Percentiles rank a stretch among this genome's conserved stretches.
Evolutionary conservation across 768 basidiomycete species (phyloP).

Genomic region (Piloderma croceum): DNA sequence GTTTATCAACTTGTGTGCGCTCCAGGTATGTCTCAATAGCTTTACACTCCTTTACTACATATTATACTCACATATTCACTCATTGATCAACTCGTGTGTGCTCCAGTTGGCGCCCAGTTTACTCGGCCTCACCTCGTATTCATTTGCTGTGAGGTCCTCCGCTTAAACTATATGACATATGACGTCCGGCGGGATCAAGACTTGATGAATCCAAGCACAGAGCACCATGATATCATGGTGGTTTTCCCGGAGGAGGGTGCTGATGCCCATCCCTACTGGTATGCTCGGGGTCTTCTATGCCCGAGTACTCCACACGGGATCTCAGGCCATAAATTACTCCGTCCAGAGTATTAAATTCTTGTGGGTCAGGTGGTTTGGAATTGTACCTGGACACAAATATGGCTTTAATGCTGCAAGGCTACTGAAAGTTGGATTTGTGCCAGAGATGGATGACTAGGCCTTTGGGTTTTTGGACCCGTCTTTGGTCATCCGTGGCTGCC

Average conservation of each 20-base stretch:
- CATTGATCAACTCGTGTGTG: no score
- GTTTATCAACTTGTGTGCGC: no score
- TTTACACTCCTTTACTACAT: no score
- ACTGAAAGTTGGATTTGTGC: conserved; percentile 31
- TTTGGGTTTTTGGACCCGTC: conserved; percentile 16
- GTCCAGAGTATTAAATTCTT: conserved; percentile 32
- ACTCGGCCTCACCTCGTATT: no score
- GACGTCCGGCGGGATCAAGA: conserved; percentile 20
- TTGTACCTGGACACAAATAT: conserved; percentile 16
- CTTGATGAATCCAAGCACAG: conserved; percentile 22
- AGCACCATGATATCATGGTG: conserved; percentile 20
- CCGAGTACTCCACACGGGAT: conserved; percentile 5
- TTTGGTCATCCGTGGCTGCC: conserved; percentile 6
- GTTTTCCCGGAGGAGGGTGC: conserved; percentile 8
- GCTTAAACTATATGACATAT: conserved; percentile 27
- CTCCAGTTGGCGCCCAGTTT: no score
- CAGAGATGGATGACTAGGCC: background rate
- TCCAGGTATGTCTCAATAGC: no score
- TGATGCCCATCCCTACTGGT: conserved; percentile 20
- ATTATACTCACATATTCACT: no score
- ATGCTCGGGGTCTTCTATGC: conserved; percentile 23
- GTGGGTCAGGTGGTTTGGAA: conserved; percentile 36
- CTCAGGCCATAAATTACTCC: background rate
- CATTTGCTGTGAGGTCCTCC: no score
- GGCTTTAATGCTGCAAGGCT: conserved; percentile 26